These are phyloP conservation scores for Rhizopus stolonifer DNA, from an alignment of 371 early-diverging fungal species.

Conservation along the genomic window DNA sequence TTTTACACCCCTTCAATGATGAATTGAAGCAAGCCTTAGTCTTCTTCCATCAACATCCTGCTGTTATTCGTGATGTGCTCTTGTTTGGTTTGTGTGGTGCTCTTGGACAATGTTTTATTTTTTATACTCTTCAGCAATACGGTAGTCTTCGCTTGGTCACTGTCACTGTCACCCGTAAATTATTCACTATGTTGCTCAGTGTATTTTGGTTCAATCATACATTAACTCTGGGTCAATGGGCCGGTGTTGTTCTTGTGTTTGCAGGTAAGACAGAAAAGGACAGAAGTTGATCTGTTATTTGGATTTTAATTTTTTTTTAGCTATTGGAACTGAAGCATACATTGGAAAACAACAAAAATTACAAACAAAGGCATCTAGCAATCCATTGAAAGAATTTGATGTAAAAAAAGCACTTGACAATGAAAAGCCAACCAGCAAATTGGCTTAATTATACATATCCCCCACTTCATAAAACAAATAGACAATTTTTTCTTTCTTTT, in stretches of 20 bases:
- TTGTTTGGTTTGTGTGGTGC: conserved; percentile 91
- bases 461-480: background rate
- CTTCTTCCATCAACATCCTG: conserved; percentile 77
- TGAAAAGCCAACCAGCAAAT: background rate
- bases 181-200: conserved; percentile 92
- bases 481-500: background rate
- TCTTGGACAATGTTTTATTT: conserved; percentile 97
- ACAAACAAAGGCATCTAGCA: conserved; percentile 1
- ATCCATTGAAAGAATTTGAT: conserved; percentile 1
- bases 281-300: too few species aligned
- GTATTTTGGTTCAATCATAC: conserved; percentile 86
- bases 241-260: conserved; percentile 85
- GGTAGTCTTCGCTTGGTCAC: conserved; percentile 92
- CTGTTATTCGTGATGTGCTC: conserved; percentile 78
- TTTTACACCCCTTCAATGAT: conserved; percentile 66
- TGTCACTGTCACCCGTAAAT: conserved; percentile 95
- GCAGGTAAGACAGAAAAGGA: conserved; percentile 41
- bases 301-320: conserved; percentile 10
- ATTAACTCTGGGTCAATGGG: conserved; percentile 84
- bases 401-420: background rate
- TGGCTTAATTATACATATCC: background rate
- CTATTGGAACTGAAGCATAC: conserved; percentile 75
- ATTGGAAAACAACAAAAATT: conserved; percentile 54
- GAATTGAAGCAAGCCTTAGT: conserved; percentile 79
- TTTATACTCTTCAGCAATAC: conserved; percentile 89